Base-by-base conservation (phyloP, 495 filamentous ascomycete species). In the Tuber aestivum region DNA sequence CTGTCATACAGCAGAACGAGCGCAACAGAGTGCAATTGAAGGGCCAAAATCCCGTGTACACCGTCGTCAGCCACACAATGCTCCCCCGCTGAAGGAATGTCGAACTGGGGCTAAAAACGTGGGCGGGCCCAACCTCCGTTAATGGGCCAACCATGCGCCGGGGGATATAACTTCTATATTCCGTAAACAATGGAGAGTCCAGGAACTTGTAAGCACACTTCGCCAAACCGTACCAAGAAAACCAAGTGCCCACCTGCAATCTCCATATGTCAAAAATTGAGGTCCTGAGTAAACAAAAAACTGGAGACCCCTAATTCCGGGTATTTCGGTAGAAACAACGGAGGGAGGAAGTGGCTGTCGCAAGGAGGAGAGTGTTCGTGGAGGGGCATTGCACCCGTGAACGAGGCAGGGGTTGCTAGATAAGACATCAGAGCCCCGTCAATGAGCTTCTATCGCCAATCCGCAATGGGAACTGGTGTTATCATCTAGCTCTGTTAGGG, bases 1-100 rank as follows among this genome's bases (percentile, higher is more conserved):
- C 96, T 94, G 83, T 98, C 95, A 82, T 93, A 94, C 32, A 98
- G 88, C n/a, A 99, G 88, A 78, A 98, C 91, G 74, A 92, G 93
- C 42, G 91, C 88, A 73, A 97, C 92, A 71, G 95, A 84, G 83
- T 96, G 93, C 40, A 99, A 87, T 20, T 89, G 91, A 23, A 84
- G 70, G 77, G 88, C 89, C 35, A 89, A 84, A 72, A 94, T 92
- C 83, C 97, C 95, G 84, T 98, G 90, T 89, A 71, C n/a, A 27
- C 18, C 44, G 70, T n/a, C 16, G 32, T 73, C 32, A 45, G 21
- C 3, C 56, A n/a, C 8, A 32, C 56, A 32, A 65, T 65, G n/a
- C n/a, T 27, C 56, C n/a, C n/a, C n/a, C n/a, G n/a, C n/a, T n/a
- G n/a, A n/a, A n/a, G n/a, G n/a, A 65, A 65, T 16, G 56, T 14